Conservation (phyloP, 305 asterid species). For the Fraxinus baroniana region DNA sequence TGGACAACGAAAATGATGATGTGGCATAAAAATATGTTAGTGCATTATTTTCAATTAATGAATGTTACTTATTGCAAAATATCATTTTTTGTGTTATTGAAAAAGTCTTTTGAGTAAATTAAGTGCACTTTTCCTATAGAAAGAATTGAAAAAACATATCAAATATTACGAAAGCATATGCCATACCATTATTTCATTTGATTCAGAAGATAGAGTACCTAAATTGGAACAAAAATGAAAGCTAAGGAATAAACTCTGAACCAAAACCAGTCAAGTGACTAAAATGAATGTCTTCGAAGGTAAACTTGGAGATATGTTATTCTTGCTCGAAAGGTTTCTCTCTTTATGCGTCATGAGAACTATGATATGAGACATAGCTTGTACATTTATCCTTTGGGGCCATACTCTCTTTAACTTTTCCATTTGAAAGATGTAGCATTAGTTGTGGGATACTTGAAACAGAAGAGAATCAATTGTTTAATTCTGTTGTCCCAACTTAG, state of each 20-base stretch:
- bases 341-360: background rate
- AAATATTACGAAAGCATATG: too few species aligned
- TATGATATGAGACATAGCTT: background rate
- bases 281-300: too few species aligned
- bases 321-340: background rate
- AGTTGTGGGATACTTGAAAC: background rate
- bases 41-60: too few species aligned
- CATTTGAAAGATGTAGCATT: background rate
- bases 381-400: background rate
- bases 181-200: too few species aligned
- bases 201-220: too few species aligned
- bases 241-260: too few species aligned
- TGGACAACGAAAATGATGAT: background rate
- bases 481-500: background rate
- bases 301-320: too few species aligned
- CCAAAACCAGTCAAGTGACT: background rate
- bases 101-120: background rate
- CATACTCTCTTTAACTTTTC: background rate
- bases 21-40: too few species aligned
- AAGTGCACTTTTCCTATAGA: background rate
- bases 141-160: background rate
- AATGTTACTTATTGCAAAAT: too few species aligned
- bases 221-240: too few species aligned
- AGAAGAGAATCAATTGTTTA: background rate
- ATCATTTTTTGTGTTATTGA: too few species aligned